Evolutionary conservation across 306 rosid species (phyloP).

Genomic region (Amphicarpaea edgeworthii): DNA sequence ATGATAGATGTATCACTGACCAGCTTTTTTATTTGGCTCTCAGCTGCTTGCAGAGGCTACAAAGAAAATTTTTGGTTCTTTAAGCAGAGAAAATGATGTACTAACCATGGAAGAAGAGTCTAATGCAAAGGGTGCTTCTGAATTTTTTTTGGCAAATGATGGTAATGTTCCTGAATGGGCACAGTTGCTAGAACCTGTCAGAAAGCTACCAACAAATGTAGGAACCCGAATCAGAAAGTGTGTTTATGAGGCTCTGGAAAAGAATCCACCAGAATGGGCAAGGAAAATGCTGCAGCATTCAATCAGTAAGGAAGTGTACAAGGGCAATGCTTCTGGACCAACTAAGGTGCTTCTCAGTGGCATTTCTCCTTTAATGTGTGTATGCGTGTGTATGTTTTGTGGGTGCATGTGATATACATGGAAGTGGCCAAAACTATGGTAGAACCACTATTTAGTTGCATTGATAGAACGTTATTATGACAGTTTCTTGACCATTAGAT

Average conservation of each 20-base stretch:
- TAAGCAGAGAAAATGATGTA: constrained; percentile 62
- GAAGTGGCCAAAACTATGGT: constrained; percentile 20
- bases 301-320: constrained; percentile 95
- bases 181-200: constrained; percentile 85
- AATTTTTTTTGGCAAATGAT: constrained; percentile 46
- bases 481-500: constrained; percentile 20
- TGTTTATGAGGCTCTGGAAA: constrained; percentile 81
- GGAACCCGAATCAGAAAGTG: constrained; percentile 98
- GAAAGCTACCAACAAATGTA: constrained; percentile 96
- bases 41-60: constrained; percentile 98
- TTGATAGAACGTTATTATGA: background rate
- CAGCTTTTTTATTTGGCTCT: constrained; percentile 41
- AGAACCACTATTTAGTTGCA: constrained; percentile 23
- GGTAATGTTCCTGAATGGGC: constrained; percentile 94
- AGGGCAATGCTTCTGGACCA: constrained; percentile 99
- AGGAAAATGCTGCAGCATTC: constrained; percentile 80
- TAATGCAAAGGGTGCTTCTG: constrained; percentile 64
- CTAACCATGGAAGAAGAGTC: constrained; percentile 81
- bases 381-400: background rate
- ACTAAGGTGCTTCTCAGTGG: constrained; percentile 76
- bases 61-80: constrained; percentile 79
- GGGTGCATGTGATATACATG: background rate
- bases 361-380: constrained; percentile 39
- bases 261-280: constrained; percentile 97
- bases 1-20: constrained; percentile 39